These are phyloP conservation scores for Yamadazyma olivae DNA, from an alignment of 805 yeast species.

Conservation along the genomic window DNA sequence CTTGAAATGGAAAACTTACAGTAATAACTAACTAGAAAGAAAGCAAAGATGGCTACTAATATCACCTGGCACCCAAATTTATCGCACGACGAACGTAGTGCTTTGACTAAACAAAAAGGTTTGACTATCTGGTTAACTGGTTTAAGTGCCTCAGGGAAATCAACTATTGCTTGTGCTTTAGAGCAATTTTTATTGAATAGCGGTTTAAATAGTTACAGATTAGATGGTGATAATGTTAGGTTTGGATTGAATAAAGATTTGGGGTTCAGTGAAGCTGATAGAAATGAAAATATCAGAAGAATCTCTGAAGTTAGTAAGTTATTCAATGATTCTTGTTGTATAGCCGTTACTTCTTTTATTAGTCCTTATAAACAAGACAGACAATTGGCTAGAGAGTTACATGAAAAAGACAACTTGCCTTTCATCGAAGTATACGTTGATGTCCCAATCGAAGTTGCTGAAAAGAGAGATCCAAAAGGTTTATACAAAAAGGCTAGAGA, in stretches of 20 bases:
- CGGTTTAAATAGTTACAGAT: conserved; percentile 74
- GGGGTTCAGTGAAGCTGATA: conserved; percentile 87
- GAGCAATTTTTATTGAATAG: conserved; percentile 76
- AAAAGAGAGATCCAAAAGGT: conserved; percentile 96
- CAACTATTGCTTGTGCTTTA: conserved; percentile 91
- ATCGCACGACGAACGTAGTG: conserved; percentile 76
- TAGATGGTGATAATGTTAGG: conserved; percentile 93
- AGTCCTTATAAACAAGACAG: conserved; percentile 88
- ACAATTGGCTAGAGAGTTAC: conserved; percentile 80
- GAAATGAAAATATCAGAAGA: conserved; percentile 93
- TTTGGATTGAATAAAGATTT: conserved; percentile 94
- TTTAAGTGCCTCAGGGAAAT: conserved; percentile 90
- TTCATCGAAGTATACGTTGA: conserved; percentile 90
- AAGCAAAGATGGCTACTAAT: conserved; percentile 75
- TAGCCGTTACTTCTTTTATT: conserved; percentile 88
- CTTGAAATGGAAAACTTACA: conserved; percentile 2
- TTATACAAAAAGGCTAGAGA: conserved; percentile 95
- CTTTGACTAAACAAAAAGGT: conserved; percentile 74
- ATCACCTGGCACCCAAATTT: conserved; percentile 95
- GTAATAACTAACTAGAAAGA: not conserved
- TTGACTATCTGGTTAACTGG: conserved; percentile 96
- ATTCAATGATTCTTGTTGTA: conserved; percentile 88
- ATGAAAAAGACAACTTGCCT: conserved; percentile 69
- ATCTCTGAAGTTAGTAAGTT: conserved; percentile 92
- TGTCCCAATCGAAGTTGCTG: conserved; percentile 93